Evolutionary conservation across 257 asterid species (phyloP).

Genomic region (Solanum appendiculatum): DNA sequence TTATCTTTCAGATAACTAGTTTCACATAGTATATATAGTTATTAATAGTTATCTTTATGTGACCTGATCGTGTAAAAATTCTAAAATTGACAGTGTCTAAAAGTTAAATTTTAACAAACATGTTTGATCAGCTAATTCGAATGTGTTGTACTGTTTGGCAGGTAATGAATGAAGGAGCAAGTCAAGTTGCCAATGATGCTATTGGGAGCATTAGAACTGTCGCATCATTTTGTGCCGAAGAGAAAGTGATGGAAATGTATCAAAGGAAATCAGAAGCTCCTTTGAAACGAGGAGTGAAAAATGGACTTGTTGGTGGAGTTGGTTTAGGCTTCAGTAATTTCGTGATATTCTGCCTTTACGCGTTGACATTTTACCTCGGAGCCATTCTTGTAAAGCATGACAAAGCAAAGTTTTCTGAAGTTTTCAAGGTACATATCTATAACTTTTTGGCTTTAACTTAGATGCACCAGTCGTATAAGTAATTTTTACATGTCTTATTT

Average conservation of each 20-base stretch:
- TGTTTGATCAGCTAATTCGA: not conserved
- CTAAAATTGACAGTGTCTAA: too few species aligned
- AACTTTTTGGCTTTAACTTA: not conserved
- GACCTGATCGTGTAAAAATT: too few species aligned
- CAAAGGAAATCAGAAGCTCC: conserved; percentile 38
- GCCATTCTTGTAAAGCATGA: conserved; percentile 51
- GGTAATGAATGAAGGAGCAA: conserved; percentile 57
- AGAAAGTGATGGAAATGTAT: conserved; percentile 42
- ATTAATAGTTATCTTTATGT: not conserved
- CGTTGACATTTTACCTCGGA: conserved; percentile 53
- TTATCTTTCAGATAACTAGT: not conserved
- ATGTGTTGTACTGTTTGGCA: conserved; percentile 1
- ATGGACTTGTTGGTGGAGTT: conserved; percentile 46
- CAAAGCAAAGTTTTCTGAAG: conserved; percentile 36
- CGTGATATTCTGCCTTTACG: conserved; percentile 38
- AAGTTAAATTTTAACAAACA: not conserved
- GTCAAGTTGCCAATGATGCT: conserved; percentile 56
- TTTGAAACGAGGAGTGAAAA: conserved; percentile 23
- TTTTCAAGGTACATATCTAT: conserved; percentile 31
- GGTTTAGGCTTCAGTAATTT: conserved; percentile 46
- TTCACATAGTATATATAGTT: not conserved
- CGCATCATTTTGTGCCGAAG: conserved; percentile 67
- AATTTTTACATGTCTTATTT: not conserved
- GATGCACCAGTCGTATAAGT: not conserved
- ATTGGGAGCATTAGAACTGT: conserved; percentile 58